Evolutionary conservation across 495 filamentous ascomycete species (phyloP).

Genomic region (Podospora bellae-mahoneyi): DNA sequence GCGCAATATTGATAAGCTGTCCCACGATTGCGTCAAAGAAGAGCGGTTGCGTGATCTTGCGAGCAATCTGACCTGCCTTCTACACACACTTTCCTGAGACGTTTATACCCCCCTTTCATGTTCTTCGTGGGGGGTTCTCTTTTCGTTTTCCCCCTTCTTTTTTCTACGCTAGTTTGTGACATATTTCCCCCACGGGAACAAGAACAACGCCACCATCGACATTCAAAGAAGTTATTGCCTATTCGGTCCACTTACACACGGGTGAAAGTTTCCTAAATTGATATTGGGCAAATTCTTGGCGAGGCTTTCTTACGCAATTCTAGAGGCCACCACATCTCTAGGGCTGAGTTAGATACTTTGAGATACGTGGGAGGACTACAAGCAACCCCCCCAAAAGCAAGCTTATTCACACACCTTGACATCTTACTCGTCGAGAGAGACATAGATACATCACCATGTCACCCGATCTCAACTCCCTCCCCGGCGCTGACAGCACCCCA

Average conservation of each 20-base stretch:
- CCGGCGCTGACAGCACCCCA: conserved; percentile 32
- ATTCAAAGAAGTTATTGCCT: conserved; percentile 1
- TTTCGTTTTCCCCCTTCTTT: conserved; percentile 5
- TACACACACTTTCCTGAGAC: conserved; percentile 3
- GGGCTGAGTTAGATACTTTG: conserved; percentile 15
- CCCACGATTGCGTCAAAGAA: conserved; percentile 23
- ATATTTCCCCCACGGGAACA: not conserved
- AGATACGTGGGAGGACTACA: not conserved
- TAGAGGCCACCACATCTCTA: not conserved
- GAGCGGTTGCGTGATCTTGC: conserved; percentile 28
- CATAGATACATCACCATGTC: conserved; percentile 37
- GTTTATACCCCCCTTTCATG: conserved; percentile 12
- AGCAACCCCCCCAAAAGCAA: not conserved
- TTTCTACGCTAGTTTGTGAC: not conserved
- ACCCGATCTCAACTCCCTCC: conserved; percentile 54
- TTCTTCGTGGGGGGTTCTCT: conserved; percentile 10
- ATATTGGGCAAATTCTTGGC: conserved; percentile 14
- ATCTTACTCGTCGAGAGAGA: not conserved
- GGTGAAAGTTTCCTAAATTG: conserved; percentile 12
- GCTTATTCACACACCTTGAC: not conserved
- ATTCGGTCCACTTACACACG: conserved; percentile 5
- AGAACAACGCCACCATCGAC: not conserved
- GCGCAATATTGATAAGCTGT: conserved; percentile 24
- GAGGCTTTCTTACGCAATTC: not conserved
- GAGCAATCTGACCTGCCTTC: conserved; percentile 10